A percentile compares a stretch with the other conserved stretches of the same genome.
Conservation (phyloP, 208 protist species). For the Wallacemonas sp. region DNA sequence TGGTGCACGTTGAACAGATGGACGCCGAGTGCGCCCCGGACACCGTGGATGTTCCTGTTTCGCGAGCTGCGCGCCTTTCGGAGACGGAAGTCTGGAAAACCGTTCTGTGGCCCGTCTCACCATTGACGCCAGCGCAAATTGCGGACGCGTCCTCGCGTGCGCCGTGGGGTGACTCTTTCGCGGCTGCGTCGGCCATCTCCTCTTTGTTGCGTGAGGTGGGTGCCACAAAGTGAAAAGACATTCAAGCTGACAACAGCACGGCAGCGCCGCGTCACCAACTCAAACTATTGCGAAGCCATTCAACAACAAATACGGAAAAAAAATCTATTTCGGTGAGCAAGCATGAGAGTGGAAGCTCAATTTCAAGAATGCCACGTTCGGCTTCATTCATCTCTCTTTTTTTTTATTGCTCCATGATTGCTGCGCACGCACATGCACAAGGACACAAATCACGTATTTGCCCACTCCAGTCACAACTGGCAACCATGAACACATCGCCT, state of each 20-base stretch:
- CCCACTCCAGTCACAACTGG: neutral
- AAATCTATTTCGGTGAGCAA: too few species aligned
- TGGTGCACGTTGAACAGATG: neutral
- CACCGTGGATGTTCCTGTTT: neutral
- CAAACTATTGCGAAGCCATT: too few species aligned
- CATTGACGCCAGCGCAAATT: neutral
- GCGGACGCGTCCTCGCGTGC: neutral
- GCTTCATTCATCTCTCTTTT: too few species aligned
- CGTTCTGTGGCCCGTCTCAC: conserved; percentile 11
- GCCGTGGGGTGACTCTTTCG: conserved; percentile 9
- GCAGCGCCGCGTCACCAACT: too few species aligned
- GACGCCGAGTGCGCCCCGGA: neutral
- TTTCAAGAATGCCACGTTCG: too few species aligned
- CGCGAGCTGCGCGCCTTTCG: neutral
- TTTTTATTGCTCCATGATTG: too few species aligned
- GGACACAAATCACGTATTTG: neutral
- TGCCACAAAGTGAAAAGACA: too few species aligned
- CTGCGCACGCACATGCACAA: conserved; percentile 1
- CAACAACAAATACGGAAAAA: too few species aligned
- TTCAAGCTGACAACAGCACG: neutral
- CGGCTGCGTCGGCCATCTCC: neutral
- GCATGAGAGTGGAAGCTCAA: too few species aligned
- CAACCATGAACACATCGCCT: too few species aligned
- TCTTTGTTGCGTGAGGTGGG: neutral
- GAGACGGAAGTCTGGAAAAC: neutral